Percentiles rank a stretch among this genome's conserved stretches.
Evolutionary conservation across 805 yeast species (phyloP).

Genomic region (Saturnispora dispora): DNA sequence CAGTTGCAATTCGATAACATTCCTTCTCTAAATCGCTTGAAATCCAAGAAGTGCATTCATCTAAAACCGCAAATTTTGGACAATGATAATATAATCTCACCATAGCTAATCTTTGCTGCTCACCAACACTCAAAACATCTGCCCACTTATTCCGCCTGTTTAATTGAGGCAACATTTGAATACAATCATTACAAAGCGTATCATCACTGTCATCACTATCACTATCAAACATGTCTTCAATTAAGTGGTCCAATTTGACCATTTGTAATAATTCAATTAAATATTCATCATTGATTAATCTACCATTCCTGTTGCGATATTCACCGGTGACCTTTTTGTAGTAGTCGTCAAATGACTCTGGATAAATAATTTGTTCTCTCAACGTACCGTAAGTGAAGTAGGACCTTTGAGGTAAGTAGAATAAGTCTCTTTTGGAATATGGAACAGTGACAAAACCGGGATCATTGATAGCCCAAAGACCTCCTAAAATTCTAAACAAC

Average conservation of each 20-base stretch:
- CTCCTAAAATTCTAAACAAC: slow-evolving; percentile 81
- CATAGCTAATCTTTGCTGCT: slow-evolving; percentile 89
- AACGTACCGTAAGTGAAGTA: slow-evolving; percentile 74
- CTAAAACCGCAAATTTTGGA: slow-evolving; percentile 90
- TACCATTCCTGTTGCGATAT: slow-evolving; percentile 12
- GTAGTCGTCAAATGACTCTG: slow-evolving; percentile 58
- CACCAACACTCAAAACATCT: slow-evolving; percentile 82
- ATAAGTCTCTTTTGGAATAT: slow-evolving; percentile 53
- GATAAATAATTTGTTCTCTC: slow-evolving; percentile 84
- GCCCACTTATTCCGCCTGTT: slow-evolving; percentile 73
- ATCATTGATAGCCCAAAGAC: slow-evolving; percentile 76
- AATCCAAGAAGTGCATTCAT: slow-evolving; percentile 93
- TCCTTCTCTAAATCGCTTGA: slow-evolving; percentile 84
- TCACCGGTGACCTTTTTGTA: slow-evolving; percentile 28
- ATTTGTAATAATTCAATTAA: slow-evolving; percentile 45
- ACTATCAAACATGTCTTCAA: slow-evolving; percentile 26
- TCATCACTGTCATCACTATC: slow-evolving; percentile 15
- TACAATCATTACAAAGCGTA: slow-evolving; percentile 3
- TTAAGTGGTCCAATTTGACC: slow-evolving; percentile 51
- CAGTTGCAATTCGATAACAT: slow-evolving; percentile 74
- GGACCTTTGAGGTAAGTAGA: slow-evolving; percentile 89
- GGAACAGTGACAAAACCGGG: slow-evolving; percentile 56
- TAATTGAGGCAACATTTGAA: slow-evolving; percentile 38
- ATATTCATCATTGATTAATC: slow-evolving; percentile 37
- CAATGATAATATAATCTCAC: slow-evolving; percentile 84